Conservation (phyloP, 176 grass and related monocot genomes). For the Lolium perenne region DNA sequence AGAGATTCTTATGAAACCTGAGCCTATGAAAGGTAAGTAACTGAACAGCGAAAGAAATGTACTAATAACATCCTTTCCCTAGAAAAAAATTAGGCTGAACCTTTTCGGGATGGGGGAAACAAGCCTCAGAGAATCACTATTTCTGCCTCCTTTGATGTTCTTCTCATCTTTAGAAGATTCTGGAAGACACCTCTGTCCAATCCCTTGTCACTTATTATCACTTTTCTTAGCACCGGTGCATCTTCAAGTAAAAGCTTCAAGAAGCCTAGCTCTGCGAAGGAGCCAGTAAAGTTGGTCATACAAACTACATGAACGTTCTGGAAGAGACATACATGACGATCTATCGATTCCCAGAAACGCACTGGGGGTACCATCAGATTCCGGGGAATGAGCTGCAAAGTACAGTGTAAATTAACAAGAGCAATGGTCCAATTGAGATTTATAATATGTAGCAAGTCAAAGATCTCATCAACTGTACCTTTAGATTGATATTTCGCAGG, state of each 20-base stretch:
- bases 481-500: slow-evolving; percentile 43
- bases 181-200: slow-evolving; percentile 23
- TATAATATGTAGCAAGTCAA: slow-evolving; percentile 24
- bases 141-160: slow-evolving; percentile 40
- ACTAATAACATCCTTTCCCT: neutral
- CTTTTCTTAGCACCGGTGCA: slow-evolving; percentile 20
- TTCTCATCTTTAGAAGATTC: slow-evolving; percentile 44
- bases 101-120: neutral
- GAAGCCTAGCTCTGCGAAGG: slow-evolving; percentile 16
- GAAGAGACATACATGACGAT: slow-evolving; percentile 34
- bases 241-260: slow-evolving; percentile 42
- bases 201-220: slow-evolving; percentile 7
- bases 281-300: slow-evolving; percentile 30
- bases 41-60: neutral
- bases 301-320: slow-evolving; percentile 23
- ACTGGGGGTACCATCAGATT: neutral
- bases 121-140: slow-evolving; percentile 8
- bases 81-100: neutral
- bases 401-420: slow-evolving; percentile 9
- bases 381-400: slow-evolving; percentile 31
- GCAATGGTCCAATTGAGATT: neutral
- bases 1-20: neutral
- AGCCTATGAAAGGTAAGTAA: neutral
- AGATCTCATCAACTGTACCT: slow-evolving; percentile 37
- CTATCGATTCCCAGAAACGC: slow-evolving; percentile 13